Conservation (phyloP, 495 filamentous ascomycete species). For the Lasiosphaeria miniovina region DNA sequence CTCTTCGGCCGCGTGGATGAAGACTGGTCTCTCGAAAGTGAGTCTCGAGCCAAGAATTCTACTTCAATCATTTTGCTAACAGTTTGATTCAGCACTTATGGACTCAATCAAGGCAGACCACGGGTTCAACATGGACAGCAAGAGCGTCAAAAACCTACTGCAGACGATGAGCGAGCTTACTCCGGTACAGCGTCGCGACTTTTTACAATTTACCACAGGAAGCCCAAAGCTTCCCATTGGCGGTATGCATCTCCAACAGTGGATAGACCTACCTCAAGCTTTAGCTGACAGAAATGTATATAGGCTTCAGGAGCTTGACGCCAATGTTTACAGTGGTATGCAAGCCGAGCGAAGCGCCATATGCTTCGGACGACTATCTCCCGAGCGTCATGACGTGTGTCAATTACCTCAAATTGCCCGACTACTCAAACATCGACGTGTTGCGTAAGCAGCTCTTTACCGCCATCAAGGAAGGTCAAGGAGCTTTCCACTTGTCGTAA, state of each 20-base stretch:
- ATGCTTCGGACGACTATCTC: slow-evolving; percentile 92
- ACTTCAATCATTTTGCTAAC: slow-evolving; percentile 13
- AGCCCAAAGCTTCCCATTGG: slow-evolving; percentile 98
- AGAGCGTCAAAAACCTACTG: slow-evolving; percentile 88
- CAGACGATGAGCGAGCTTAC: slow-evolving; percentile 92
- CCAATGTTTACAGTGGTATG: slow-evolving; percentile 99
- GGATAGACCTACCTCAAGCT: background rate
- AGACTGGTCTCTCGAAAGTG: slow-evolving; percentile 97
- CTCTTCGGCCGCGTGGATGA: slow-evolving; percentile 93
- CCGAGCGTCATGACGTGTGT: slow-evolving; percentile 99
- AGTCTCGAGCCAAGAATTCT: slow-evolving; percentile 29
- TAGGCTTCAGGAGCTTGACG: slow-evolving; percentile 94
- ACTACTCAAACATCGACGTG: slow-evolving; percentile 80
- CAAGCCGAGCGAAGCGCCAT: slow-evolving; percentile 93
- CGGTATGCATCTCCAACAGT: slow-evolving; percentile 56
- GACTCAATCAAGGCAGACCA: slow-evolving; percentile 99
- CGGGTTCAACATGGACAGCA: slow-evolving; percentile 98
- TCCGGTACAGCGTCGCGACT: slow-evolving; percentile 76
- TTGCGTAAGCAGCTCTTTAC: slow-evolving; percentile 72
- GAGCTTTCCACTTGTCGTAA: slow-evolving; percentile 94
- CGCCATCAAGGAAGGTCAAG: slow-evolving; percentile 96
- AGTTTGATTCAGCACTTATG: slow-evolving; percentile 65
- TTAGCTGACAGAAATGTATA: background rate
- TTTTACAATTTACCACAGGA: slow-evolving; percentile 96
- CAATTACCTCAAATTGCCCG: slow-evolving; percentile 97